phyloP scores from a whole-genome alignment of 1,284 basidiomycete species.

The Tilletia walkeri region DNA sequence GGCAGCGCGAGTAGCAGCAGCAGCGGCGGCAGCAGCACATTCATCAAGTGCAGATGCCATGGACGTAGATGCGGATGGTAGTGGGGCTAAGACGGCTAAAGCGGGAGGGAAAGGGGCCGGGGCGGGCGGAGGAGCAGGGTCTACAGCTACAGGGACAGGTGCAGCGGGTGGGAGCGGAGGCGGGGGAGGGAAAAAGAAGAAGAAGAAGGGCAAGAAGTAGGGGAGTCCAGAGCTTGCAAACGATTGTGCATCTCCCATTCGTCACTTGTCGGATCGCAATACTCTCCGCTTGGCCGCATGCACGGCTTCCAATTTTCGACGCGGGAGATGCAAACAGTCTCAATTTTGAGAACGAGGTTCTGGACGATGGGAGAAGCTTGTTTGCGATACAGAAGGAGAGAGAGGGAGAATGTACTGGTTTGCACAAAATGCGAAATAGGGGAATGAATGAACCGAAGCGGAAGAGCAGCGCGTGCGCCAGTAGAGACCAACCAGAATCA shows the following conservation, averaged over 20 bases:
- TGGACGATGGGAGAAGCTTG: too few species aligned
- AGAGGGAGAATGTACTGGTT: too few species aligned
- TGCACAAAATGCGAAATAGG: not conserved
- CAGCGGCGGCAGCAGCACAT: not conserved
- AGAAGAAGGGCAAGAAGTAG: slow-evolving; percentile 18
- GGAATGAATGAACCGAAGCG: too few species aligned
- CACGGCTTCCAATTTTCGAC: not conserved
- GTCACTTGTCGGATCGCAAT: too few species aligned
- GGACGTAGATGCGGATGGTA: slow-evolving; percentile 8
- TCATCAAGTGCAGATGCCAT: not conserved
- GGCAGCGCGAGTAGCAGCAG: not conserved
- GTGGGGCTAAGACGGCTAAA: not conserved
- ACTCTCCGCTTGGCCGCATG: too few species aligned
- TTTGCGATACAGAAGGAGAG: too few species aligned
- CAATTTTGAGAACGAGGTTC: too few species aligned
- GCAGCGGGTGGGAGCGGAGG: not conserved
- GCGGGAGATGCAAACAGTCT: too few species aligned
- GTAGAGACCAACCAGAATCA: not conserved
- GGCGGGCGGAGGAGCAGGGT: not conserved
- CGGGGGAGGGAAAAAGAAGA: slow-evolving; percentile 18
- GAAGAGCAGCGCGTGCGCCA: too few species aligned
- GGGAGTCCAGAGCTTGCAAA: not conserved
- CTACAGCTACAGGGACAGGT: not conserved
- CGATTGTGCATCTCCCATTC: not conserved
- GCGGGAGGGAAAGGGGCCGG: not conserved